Evolutionary conservation across 306 rosid species (phyloP), one percentile per base, ranked within the genome.

Genomic region (Ammopiptanthus mongolicus): DNA sequence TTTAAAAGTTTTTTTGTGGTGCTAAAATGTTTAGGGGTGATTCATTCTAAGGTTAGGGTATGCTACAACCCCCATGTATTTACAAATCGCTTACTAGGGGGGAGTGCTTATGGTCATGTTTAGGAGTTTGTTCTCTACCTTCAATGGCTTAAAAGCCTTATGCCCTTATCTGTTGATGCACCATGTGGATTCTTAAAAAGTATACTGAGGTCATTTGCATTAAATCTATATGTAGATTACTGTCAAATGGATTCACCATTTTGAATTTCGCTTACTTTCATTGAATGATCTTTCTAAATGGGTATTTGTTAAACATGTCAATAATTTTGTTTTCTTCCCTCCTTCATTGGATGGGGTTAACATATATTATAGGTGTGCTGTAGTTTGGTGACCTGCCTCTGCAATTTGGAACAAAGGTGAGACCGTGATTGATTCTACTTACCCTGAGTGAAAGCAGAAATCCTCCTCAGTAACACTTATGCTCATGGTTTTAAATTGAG

Each of bases 161-260:
- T 73, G 59, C 60, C 82, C 51, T 41, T 48, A 66, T 73, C 56
- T 25, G 48, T 63, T 9, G 19, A 18, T 17, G 70, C 60, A 76
- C 73, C 17, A 21, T 34, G 5, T 65, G 60, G 25, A 34, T 72
- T 77, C 59, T 21, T 21, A 39, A 51, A 50, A 72, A 14, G 37
- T 41, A 21, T 57, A 10, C 37, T 3, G 18, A 51, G 77, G 50
- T 56, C 23, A 57, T 57, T 71, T 65, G 66, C 31, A 13, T 57
- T 50, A 8, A 47, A 44, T 41, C 50, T 80, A n/a, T 15, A 10
- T 69, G 39, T 63, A 63, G 47, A 67, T 77, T 28, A 29, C 8
- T 37, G 65, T 76, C 58, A 31, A 25, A 67, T 58, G 69, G 59
- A 61, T 60, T 73, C 48, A 44, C 48, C 58, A 1, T 42, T 83